Evolutionary conservation across 176 grass and related monocot genomes (phyloP), one percentile per base, ranked within the genome.

Genomic region (Eleusine coracana): DNA sequence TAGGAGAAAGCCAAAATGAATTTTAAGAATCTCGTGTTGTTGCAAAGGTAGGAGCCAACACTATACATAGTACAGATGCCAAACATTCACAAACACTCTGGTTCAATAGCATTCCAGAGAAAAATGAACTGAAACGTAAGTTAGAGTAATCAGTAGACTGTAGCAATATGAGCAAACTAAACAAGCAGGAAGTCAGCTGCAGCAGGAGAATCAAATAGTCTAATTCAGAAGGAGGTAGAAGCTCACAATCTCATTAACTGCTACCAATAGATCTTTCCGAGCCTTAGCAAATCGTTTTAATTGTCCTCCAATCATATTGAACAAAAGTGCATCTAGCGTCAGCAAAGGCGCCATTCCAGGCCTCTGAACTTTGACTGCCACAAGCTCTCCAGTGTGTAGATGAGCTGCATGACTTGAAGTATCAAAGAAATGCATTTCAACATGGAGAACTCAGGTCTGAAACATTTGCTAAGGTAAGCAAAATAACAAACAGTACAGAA

Each of bases 381-480:
- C 96, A 75, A 93, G 87, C 89, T 98, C 96, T 86, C 96, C 96
- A 84, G 90, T 88, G 73, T 70, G 88, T 85, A 98, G 90, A 98
- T 98, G 96, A 91, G 92, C 91, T 98, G 92, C 89, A 95, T 88
- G 77, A 95, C 94, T 97, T 97, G 88, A 94, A 90, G 86, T 92
- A 97, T 97, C 92, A 97, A 97, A 92, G 63, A 70, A 91, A 95
- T 94, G 88, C 70, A 91, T 89, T 91, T 91, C 85, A 94, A 87
- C 82, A 79, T 86, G 78, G 74, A 79, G 81, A 89, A 89, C 78
- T 85, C 55, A 82, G 66, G 40, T 87, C 51, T 66, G 64, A 72
- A 68, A 86, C 25, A 76, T 66, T 75, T 83, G 69, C 82, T 89
- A 31, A 82, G 71, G 49, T 70, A 72, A 83, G 65, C 51, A 76